A percentile compares a stretch with the other conserved stretches of the same genome.
These are phyloP conservation scores for Talaromyces trachyspermus DNA, from an alignment of 495 filamentous ascomycete species.

Conservation along the genomic window DNA sequence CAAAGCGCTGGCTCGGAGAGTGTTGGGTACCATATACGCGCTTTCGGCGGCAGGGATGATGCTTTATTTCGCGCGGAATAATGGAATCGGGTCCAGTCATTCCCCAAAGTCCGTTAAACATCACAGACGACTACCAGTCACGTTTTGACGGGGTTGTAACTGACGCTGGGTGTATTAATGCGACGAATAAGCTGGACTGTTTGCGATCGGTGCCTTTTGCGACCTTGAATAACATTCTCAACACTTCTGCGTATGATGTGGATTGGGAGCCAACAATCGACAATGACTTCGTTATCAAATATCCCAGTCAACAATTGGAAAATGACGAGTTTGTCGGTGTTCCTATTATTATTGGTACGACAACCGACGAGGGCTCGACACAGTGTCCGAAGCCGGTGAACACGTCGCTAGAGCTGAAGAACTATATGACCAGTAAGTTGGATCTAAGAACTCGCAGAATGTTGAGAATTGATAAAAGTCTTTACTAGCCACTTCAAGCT, in stretches of 20 bases:
- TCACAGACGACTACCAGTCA: conserved; percentile 21
- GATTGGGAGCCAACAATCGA: conserved; percentile 47
- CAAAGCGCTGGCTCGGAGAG: conserved; percentile 45
- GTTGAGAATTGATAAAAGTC: too few species aligned
- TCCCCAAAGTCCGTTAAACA: conserved; percentile 40
- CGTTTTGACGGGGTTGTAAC: conserved; percentile 25
- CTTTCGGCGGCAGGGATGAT: conserved; percentile 44
- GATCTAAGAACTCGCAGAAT: too few species aligned
- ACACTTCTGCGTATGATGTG: conserved; percentile 25
- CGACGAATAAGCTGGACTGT: conserved; percentile 41
- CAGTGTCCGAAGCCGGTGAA: conserved; percentile 40
- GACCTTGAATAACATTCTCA: conserved; percentile 32
- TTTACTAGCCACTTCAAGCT: too few species aligned
- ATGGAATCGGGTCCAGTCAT: too few species aligned
- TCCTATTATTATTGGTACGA: conserved; percentile 40
- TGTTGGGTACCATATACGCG: conserved; percentile 44
- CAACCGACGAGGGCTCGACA: conserved; percentile 42
- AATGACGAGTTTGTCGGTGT: conserved; percentile 37
- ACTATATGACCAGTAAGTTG: too few species aligned
- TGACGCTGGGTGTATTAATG: too few species aligned
- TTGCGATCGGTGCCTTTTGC: conserved; percentile 39
- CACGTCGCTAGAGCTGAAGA: conserved; percentile 37
- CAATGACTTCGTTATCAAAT: conserved; percentile 38
- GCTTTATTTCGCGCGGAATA: conserved; percentile 34
- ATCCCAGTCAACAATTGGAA: conserved; percentile 27